Evolutionary conservation across 768 basidiomycete genomes (phyloP).

Genomic region (Mycena maculata): DNA sequence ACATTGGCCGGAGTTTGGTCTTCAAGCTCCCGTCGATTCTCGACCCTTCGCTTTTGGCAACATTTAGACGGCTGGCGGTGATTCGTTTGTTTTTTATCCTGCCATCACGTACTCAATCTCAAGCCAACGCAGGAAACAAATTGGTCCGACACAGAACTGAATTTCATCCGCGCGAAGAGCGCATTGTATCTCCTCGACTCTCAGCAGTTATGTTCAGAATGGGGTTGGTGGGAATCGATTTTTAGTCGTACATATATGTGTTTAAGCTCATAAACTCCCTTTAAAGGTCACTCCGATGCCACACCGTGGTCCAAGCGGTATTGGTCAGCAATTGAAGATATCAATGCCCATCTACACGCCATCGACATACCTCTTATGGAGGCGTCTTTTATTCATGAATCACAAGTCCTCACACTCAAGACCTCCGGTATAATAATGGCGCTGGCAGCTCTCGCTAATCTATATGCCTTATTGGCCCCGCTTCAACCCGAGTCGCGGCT

Average conservation of each 20-base stretch:
- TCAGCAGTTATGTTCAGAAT: constrained; percentile 4
- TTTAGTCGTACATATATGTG: neutral
- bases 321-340: constrained; percentile 7
- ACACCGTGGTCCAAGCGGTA: constrained; percentile 16
- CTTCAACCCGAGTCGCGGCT: constrained; percentile 1
- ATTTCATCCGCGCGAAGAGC: constrained; percentile 25
- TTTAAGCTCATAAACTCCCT: neutral
- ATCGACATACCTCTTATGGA: constrained; percentile 3
- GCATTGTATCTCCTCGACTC: constrained; percentile 9
- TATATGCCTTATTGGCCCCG: constrained; percentile 16
- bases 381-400: constrained; percentile 4
- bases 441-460: constrained; percentile 11
- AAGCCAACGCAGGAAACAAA: neutral
- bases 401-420: constrained; percentile 14
- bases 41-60: neutral
- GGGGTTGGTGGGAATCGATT: neutral
- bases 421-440: neutral
- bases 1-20: neutral
- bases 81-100: neutral
- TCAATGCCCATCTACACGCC: constrained; percentile 10
- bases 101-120: neutral
- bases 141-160: constrained; percentile 10
- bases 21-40: neutral
- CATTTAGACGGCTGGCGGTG: constrained; percentile 18
- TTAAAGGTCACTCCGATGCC: neutral